phyloP scores from a whole-genome alignment of 129 eudicot species.

The Cynara cardunculus region DNA sequence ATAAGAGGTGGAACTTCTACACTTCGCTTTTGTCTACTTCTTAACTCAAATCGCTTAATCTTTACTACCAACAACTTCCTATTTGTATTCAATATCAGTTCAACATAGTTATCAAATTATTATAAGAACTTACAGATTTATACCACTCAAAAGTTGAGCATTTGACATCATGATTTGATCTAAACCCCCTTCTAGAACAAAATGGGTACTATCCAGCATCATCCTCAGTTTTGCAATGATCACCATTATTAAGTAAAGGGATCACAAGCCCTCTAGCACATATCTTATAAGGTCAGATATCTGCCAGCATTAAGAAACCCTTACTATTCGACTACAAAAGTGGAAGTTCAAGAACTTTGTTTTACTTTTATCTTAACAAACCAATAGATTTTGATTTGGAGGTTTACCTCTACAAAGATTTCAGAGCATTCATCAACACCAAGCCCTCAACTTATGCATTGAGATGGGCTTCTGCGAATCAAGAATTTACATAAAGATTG shows the following conservation, averaged over 20 bases:
- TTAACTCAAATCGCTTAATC: neutral
- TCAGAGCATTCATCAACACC: neutral
- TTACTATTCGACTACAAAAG: constrained; percentile 3
- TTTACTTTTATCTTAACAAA: neutral
- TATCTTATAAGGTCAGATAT: neutral
- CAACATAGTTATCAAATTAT: neutral
- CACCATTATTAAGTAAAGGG: neutral
- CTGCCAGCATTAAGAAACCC: neutral
- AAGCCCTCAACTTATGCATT: neutral
- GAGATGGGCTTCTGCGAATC: constrained; percentile 15
- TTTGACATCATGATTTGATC: constrained; percentile 3
- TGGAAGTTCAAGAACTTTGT: neutral
- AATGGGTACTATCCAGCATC: neutral
- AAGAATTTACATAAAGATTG: constrained; percentile 15
- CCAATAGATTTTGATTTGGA: neutral
- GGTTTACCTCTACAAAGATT: constrained; percentile 8
- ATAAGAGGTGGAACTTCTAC: neutral
- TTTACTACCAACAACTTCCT: neutral
- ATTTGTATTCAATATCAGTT: neutral
- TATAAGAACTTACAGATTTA: neutral
- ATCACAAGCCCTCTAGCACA: constrained; percentile 10
- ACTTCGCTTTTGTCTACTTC: neutral
- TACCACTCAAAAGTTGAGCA: neutral
- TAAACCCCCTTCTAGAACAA: neutral
- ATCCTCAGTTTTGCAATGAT: neutral